phyloP scores from a whole-genome alignment of 345 rosid species.

The Sonneratia caseolaris region DNA sequence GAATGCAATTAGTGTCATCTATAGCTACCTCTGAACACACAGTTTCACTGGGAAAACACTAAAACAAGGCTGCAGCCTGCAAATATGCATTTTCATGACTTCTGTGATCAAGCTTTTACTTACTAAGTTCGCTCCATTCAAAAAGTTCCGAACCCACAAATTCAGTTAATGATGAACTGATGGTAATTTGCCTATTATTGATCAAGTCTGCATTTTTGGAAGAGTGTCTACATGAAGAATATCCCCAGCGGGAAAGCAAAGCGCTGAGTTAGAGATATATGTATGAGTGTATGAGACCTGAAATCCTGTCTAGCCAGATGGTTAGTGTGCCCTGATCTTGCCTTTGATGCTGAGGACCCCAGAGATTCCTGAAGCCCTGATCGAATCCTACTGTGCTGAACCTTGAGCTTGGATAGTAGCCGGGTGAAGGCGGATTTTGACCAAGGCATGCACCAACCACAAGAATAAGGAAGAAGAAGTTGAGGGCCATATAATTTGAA shows the following conservation, averaged over 20 bases:
- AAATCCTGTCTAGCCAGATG: slow-evolving; percentile 59
- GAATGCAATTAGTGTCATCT: too few relatives aligned
- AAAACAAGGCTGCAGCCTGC: too few relatives aligned
- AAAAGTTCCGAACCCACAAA: too few relatives aligned
- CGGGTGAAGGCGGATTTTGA: slow-evolving; percentile 71
- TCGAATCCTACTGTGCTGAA: slow-evolving; percentile 35
- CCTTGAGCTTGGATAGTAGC: slow-evolving; percentile 62
- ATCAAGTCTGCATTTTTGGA: too few relatives aligned
- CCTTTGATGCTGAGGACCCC: slow-evolving; percentile 89
- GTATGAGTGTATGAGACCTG: slow-evolving; percentile 29
- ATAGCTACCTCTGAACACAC: too few relatives aligned
- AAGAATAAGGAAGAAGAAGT: slow-evolving; percentile 19
- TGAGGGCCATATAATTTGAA: slow-evolving; percentile 13
- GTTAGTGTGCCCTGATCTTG: slow-evolving; percentile 45
- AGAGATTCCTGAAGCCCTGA: slow-evolving; percentile 46
- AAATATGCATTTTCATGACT: too few relatives aligned
- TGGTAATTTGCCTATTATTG: too few relatives aligned
- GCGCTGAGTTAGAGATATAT: background rate
- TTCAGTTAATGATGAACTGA: too few relatives aligned
- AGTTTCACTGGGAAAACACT: too few relatives aligned
- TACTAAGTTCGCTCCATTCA: too few relatives aligned
- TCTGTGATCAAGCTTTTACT: too few relatives aligned
- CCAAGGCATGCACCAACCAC: slow-evolving; percentile 18
- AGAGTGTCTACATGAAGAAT: background rate
- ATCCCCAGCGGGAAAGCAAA: background rate